A percentile compares a stretch with the other conserved stretches of the same genome.
phyloP scores from a whole-genome alignment of 1,139 yeast species.

The Suhomyces guaymorum region DNA sequence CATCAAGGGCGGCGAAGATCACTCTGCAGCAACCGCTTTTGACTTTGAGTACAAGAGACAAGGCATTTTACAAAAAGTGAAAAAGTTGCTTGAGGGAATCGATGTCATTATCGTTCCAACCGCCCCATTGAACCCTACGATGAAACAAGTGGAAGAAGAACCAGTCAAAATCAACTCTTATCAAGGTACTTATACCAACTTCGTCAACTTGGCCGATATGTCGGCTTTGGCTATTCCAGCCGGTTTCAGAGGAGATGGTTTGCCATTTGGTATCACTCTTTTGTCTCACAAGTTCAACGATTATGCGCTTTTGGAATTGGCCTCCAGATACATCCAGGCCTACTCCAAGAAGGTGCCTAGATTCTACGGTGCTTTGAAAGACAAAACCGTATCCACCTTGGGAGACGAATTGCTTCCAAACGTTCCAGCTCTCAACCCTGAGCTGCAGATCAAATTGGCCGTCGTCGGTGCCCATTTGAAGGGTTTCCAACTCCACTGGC shows the following conservation, averaged over 20 bases:
- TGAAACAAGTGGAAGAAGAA: constrained; percentile 67
- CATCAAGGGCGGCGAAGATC: constrained; percentile 73
- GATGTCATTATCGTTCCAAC: constrained; percentile 90
- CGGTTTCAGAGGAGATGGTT: constrained; percentile 79
- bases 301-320: constrained; percentile 82
- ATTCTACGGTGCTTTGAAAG: constrained; percentile 44
- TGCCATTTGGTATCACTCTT: constrained; percentile 88
- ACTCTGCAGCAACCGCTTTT: constrained; percentile 80
- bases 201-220: constrained; percentile 90
- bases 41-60: constrained; percentile 83
- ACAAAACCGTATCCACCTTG: constrained; percentile 34
- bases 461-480: constrained; percentile 95
- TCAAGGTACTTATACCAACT: constrained; percentile 97
- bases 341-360: constrained; percentile 26
- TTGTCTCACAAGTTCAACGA: constrained; percentile 82
- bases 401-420: constrained; percentile 37
- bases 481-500: constrained; percentile 94
- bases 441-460: constrained; percentile 57
- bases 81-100: constrained; percentile 52
- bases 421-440: constrained; percentile 35
- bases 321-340: constrained; percentile 62
- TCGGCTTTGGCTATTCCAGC: constrained; percentile 91
- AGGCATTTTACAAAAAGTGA: constrained; percentile 66
- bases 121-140: constrained; percentile 86
- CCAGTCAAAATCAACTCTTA: constrained; percentile 82